Conservation (phyloP, 768 basidiomycete species). For the Boletus tomentosulus region DNA sequence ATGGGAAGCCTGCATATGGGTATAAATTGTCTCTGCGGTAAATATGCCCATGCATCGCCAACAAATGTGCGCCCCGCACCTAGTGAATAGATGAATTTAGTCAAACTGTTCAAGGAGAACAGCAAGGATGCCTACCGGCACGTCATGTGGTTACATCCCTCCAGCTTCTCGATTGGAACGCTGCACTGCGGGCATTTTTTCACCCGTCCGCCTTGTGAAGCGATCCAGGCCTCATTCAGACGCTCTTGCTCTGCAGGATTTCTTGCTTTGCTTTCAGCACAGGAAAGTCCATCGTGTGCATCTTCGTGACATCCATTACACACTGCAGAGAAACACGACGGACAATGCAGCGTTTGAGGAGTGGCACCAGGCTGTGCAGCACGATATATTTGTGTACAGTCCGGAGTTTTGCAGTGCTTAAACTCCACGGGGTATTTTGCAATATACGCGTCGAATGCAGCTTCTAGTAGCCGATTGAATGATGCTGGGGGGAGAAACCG, state of each 20-base stretch:
- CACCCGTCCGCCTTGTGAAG: constrained; percentile 48
- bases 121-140: constrained; percentile 36
- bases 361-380: constrained; percentile 38
- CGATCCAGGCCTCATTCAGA: constrained; percentile 58
- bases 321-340: constrained; percentile 60
- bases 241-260: constrained; percentile 45
- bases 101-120: not conserved
- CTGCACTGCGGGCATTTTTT: constrained; percentile 72
- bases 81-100: constrained; percentile 11
- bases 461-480: constrained; percentile 51
- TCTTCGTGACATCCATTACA: constrained; percentile 61
- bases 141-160: constrained; percentile 78
- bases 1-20: constrained; percentile 36
- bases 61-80: constrained; percentile 73
- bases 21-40: constrained; percentile 25
- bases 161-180: constrained; percentile 61
- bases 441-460: constrained; percentile 56
- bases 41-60: constrained; percentile 58
- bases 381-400: constrained; percentile 73
- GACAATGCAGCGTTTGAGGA: constrained; percentile 48
- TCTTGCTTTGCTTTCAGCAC: constrained; percentile 38
- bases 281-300: constrained; percentile 58
- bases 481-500: constrained; percentile 46
- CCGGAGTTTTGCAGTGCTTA: constrained; percentile 73
- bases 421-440: constrained; percentile 56